Base-by-base conservation (phyloP, 148 eudicot genomes). In the Rhododendron mucronatum region DNA sequence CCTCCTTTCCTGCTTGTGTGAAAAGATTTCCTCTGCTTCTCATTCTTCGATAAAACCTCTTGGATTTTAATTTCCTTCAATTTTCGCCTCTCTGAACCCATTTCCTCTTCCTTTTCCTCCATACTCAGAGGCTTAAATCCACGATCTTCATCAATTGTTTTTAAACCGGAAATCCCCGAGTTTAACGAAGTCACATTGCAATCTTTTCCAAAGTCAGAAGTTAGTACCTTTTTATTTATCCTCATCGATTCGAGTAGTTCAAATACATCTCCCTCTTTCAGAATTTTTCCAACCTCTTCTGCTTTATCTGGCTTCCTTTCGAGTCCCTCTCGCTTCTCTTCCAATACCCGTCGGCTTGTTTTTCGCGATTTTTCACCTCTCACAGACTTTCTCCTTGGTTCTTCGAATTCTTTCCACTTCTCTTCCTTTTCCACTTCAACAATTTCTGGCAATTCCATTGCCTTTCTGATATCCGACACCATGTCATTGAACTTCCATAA, bases 21-120 rank as follows among this genome's bases (percentile, higher is more conserved):
- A 86, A 87, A 87, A 5, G 94, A 92, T 79, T 90, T 89, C 83
- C 92, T 90, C 75, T 90, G 92, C 30, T 89, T 90, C 83, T 89
- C 92, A 44, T 78, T 91, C 86, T 88, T 90, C 28, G 76, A 69
- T 82, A 86, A 81, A 15, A 90, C 47, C 84, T 89, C 92, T 84
- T 88, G 86, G 51, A 89, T 85, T 78, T 92, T 92, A 80, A 75
- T 88, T 23, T 89, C 88, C 87, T 92, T 88, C 82, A 88, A 35
- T 37, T 85, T 86, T 80, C 80, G 39, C 90, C 92, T 85, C 45
- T 90, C 89, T 15, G 80, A 76, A 63, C 7, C 73, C 10, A 12
- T 4, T 7, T 33, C 89, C 74, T 89, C 85, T 10, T 65, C 41
- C 28, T 14, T 76, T 71, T 88, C 50, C 63, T 87, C 81, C 55